Percentiles rank a stretch among this genome's conserved stretches.
phyloP scores from a whole-genome alignment of 1,284 basidiomycete genomes.

The Irpex rosettiformis region DNA sequence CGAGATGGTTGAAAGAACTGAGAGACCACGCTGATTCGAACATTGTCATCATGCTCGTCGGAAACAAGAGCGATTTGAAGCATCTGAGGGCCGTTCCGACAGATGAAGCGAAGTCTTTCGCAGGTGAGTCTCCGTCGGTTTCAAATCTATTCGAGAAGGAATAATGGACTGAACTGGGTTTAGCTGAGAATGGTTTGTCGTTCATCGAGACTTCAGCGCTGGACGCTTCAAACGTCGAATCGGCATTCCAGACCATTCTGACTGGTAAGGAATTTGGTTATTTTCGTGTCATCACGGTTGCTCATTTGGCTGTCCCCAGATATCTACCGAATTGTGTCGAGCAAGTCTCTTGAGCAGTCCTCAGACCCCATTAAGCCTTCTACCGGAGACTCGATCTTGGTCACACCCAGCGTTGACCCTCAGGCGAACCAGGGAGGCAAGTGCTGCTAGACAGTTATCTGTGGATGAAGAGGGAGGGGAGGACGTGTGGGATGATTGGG shows the following conservation, averaged over 20 bases:
- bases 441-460: conserved; percentile 36
- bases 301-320: conserved; percentile 44
- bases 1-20: conserved; percentile 98
- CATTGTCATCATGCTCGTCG: conserved; percentile 94
- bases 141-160: neutral
- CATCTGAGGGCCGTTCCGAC: conserved; percentile 95
- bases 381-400: conserved; percentile 72
- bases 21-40: conserved; percentile 92
- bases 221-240: conserved; percentile 98
- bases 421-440: conserved; percentile 33
- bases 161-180: neutral
- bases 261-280: conserved; percentile 59
- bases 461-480: neutral
- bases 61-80: conserved; percentile 98
- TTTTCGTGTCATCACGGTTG: neutral
- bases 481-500: conserved; percentile 7
- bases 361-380: conserved; percentile 67
- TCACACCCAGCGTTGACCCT: conserved; percentile 55
- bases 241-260: conserved; percentile 96
- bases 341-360: conserved; percentile 83
- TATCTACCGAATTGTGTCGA: conserved; percentile 94
- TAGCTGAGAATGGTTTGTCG: conserved; percentile 81
- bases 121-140: conserved; percentile 51
- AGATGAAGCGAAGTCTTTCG: conserved; percentile 86
- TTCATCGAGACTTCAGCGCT: conserved; percentile 99